A percentile compares a stretch with the other conserved stretches of the same genome.
Conservation (phyloP, 208 protist species). For the Giardia muris region DNA sequence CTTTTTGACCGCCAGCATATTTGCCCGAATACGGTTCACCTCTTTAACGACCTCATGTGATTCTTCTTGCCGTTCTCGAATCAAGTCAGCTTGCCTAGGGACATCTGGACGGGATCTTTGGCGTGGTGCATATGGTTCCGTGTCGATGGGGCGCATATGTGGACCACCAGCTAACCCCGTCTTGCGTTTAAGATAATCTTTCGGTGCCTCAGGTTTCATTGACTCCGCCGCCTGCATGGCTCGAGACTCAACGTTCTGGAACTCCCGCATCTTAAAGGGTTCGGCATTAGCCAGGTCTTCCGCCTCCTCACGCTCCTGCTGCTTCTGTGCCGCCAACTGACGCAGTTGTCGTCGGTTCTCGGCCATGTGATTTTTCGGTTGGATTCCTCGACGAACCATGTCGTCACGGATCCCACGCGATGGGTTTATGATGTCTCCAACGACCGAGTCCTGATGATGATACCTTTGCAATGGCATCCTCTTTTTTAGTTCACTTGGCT, state of each 20-base stretch:
- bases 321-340: background rate
- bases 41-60: background rate
- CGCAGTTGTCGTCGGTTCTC: background rate
- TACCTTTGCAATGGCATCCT: background rate
- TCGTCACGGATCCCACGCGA: background rate
- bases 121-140: background rate
- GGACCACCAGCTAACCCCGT: background rate
- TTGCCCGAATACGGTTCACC: background rate
- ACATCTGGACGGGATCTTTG: background rate
- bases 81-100: background rate
- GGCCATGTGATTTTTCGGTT: background rate
- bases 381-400: background rate
- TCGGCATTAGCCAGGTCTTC: background rate
- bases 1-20: background rate
- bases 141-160: background rate
- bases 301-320: background rate
- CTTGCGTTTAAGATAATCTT: background rate
- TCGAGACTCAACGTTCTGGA: background rate
- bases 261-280: background rate
- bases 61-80: background rate
- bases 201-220: background rate
- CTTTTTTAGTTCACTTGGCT: too few species aligned
- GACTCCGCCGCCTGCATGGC: background rate
- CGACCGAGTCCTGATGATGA: background rate
- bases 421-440: constrained; percentile 3